Conservation (phyloP, 352 stramenopile species). For the Elongisporangium prolatum region DNA sequence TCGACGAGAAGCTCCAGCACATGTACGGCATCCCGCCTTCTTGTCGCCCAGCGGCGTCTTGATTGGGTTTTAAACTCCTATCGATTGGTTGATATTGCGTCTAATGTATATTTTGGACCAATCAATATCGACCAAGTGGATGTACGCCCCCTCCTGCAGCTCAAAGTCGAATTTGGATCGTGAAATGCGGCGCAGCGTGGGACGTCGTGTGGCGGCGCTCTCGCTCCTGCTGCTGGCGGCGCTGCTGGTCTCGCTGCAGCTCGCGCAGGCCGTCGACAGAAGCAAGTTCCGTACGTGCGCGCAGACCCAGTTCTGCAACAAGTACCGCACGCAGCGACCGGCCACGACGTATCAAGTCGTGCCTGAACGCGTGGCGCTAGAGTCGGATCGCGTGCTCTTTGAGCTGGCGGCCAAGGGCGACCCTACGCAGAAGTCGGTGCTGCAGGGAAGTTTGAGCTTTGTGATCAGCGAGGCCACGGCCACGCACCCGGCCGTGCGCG, state of each 20-base stretch:
- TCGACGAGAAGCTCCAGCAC: slow-evolving; percentile 72
- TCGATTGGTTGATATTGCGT: too few relatives aligned
- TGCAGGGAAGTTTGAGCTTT: slow-evolving; percentile 50
- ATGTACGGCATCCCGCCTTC: slow-evolving; percentile 76
- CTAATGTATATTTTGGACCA: too few relatives aligned
- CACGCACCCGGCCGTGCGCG: slow-evolving; percentile 41
- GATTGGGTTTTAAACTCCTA: not conserved
- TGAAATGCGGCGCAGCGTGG: too few relatives aligned
- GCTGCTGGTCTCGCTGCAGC: slow-evolving; percentile 4
- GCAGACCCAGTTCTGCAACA: slow-evolving; percentile 97
- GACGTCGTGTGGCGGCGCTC: not conserved
- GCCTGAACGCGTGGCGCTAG: slow-evolving; percentile 20
- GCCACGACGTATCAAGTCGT: slow-evolving; percentile 28
- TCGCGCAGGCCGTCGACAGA: slow-evolving; percentile 86
- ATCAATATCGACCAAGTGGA: too few relatives aligned
- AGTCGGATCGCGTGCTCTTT: slow-evolving; percentile 37
- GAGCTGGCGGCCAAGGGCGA: slow-evolving; percentile 21
- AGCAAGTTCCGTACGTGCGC: slow-evolving; percentile 98
- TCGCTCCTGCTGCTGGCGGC: slow-evolving; percentile 1
- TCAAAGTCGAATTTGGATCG: too few relatives aligned
- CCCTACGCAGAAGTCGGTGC: slow-evolving; percentile 8
- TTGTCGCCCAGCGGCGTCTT: slow-evolving; percentile 10
- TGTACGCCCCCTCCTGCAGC: too few relatives aligned
- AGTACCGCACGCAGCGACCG: slow-evolving; percentile 38
- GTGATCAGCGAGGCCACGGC: slow-evolving; percentile 32